Base-by-base conservation (phyloP, 169 alveolate genomes). In the Neospora caninum region DNA sequence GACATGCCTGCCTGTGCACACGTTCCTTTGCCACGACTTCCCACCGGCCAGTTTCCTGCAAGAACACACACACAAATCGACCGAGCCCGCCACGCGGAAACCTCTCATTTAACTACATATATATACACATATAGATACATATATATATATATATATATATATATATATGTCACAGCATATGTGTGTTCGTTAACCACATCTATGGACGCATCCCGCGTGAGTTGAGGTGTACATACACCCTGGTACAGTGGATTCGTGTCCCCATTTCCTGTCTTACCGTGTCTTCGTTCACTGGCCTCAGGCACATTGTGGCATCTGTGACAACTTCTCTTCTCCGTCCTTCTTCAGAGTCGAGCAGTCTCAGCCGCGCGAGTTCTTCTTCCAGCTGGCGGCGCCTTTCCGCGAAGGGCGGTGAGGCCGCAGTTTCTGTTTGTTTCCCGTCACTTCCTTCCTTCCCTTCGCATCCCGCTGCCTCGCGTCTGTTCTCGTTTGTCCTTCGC, bases 21-120 rank as follows among this genome's bases (percentile, higher is more conserved):
- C 91, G 70, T 78, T 84, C 91, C 78, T 84, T 84, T 27, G 91
- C 78, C 9, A 84, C 78, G n/a, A 84, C 78, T 39, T 84, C 91
- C 91, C 91, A 84, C 45, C n/a, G 18, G 49, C 49, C n/a, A 22
- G 16, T 29, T 42, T 38, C 38, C 89, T 82, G 64, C 89, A 82
- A 41, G 39, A 31, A 82, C 2, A 43, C 1, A 49, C 22, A 49
- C 22, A 69, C 4, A n/a, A 69, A 69, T n/a, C n/a, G n/a, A n/a
- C n/a, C n/a, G n/a, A n/a, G n/a, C n/a, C n/a, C n/a, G n/a, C n/a
- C n/a, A n/a, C n/a, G n/a, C n/a, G n/a, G n/a, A n/a, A n/a, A n/a
- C n/a, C n/a, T n/a, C n/a, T n/a, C n/a, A n/a, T n/a, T n/a, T n/a
- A n/a, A n/a, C n/a, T n/a, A n/a, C n/a, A n/a, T n/a, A n/a, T n/a